Conservation (phyloP, 257 asterid genomes). For the Paulownia fortunei region DNA sequence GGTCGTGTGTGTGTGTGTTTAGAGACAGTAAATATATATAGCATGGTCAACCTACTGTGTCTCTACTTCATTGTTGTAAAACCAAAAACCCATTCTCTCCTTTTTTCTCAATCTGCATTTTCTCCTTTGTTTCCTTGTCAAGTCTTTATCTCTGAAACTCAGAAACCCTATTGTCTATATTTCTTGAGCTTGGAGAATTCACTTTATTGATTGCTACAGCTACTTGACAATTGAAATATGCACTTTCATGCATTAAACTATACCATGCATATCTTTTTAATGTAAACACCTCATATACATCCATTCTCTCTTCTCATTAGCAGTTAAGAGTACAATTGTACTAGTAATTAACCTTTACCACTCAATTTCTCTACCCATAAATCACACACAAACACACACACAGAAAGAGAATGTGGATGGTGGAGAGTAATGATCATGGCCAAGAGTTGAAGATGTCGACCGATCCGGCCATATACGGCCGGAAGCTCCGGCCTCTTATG, state of each 20-base stretch:
- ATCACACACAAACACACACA: neutral
- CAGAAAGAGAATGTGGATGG: slow-evolving; percentile 41
- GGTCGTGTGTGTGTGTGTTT: neutral
- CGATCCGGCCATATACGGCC: neutral
- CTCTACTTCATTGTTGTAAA: neutral
- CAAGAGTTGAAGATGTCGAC: slow-evolving; percentile 19
- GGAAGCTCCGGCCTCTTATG: slow-evolving; percentile 44
- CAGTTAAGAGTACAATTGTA: neutral
- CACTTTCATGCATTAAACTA: neutral
- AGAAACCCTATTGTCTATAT: slow-evolving; percentile 42
- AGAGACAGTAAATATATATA: neutral
- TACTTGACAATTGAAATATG: neutral
- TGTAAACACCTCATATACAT: neutral
- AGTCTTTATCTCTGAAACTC: slow-evolving; percentile 48
- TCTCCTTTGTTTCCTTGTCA: slow-evolving; percentile 46
- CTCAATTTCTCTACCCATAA: neutral
- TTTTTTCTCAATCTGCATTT: slow-evolving; percentile 23
- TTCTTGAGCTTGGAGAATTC: slow-evolving; percentile 34
- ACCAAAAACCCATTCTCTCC: neutral
- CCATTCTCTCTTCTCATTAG: neutral
- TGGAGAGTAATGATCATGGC: slow-evolving; percentile 20
- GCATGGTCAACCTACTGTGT: slow-evolving; percentile 43
- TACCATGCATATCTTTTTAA: neutral
- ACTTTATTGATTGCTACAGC: slow-evolving; percentile 1
- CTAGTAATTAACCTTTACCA: neutral